Evolutionary conservation across 2,329 filamentous ascomycete genomes (phyloP).

Genomic region (Onygenales sp.): DNA sequence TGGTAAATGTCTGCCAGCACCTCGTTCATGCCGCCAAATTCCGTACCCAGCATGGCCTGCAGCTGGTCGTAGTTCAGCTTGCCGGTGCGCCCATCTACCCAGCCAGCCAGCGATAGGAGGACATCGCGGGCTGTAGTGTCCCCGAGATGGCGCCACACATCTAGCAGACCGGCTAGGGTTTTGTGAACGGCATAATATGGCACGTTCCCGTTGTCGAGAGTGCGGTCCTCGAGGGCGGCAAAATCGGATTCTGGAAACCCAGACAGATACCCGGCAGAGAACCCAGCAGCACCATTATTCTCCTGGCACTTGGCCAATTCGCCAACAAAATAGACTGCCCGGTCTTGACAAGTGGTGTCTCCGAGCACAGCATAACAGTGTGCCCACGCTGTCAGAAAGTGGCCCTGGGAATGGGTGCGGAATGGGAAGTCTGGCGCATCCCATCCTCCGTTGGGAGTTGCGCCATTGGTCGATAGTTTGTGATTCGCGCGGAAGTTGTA

Average conservation of each 20-base stretch:
- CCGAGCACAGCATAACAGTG: slow-evolving; percentile 38
- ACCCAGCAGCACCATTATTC: slow-evolving; percentile 40
- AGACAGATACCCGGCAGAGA: slow-evolving; percentile 39
- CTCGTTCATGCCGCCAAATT: slow-evolving; percentile 48
- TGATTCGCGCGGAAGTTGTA: slow-evolving; percentile 43
- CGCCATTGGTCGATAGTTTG: slow-evolving; percentile 38
- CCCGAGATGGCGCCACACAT: slow-evolving; percentile 39
- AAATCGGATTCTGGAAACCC: slow-evolving; percentile 47
- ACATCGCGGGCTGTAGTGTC: slow-evolving; percentile 36
- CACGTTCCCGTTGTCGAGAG: slow-evolving; percentile 41
- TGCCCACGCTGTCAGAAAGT: slow-evolving; percentile 43
- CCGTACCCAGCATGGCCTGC: slow-evolving; percentile 41
- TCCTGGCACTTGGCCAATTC: slow-evolving; percentile 44
- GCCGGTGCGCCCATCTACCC: slow-evolving; percentile 41
- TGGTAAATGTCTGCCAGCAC: slow-evolving; percentile 41
- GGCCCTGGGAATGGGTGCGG: slow-evolving; percentile 43
- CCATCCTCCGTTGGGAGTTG: slow-evolving; percentile 42
- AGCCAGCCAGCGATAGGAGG: slow-evolving; percentile 36
- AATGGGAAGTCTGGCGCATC: slow-evolving; percentile 47
- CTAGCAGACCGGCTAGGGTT: slow-evolving; percentile 43
- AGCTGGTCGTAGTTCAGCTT: slow-evolving; percentile 36
- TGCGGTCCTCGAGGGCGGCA: slow-evolving; percentile 33
- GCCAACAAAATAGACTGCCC: slow-evolving; percentile 38
- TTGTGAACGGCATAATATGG: slow-evolving; percentile 49
- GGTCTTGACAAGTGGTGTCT: slow-evolving; percentile 35